phyloP scores from a whole-genome alignment of 805 yeast genomes.

The Zygotorulaspora chibaensis region DNA sequence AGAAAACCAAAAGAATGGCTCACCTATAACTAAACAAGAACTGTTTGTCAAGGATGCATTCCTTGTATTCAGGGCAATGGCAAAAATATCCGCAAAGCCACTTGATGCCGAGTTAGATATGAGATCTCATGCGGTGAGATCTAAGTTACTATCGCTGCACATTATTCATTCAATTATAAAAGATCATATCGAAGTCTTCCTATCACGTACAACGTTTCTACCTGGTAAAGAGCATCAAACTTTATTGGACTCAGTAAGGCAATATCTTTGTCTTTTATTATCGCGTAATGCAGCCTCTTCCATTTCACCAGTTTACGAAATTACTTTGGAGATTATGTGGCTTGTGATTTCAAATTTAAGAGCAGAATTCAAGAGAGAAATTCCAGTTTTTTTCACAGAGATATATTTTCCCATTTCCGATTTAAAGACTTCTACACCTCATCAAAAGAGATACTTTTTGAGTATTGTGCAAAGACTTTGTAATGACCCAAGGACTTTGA shows the following conservation, averaged over 20 bases:
- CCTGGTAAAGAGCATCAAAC: slow-evolving; percentile 53
- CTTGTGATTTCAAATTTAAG: slow-evolving; percentile 76
- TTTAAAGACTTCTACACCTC: slow-evolving; percentile 84
- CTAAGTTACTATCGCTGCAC: slow-evolving; percentile 83
- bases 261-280: slow-evolving; percentile 74
- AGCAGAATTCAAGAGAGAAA: slow-evolving; percentile 84
- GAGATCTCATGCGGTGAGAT: slow-evolving; percentile 89
- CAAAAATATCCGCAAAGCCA: slow-evolving; percentile 82
- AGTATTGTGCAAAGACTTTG: slow-evolving; percentile 77
- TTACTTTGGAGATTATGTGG: slow-evolving; percentile 92
- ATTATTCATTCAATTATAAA: slow-evolving; percentile 79
- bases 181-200: slow-evolving; percentile 78
- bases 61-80: slow-evolving; percentile 88
- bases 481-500: slow-evolving; percentile 82
- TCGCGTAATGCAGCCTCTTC: slow-evolving; percentile 92
- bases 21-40: slow-evolving; percentile 45
- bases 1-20: slow-evolving; percentile 29
- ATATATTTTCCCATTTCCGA: slow-evolving; percentile 93
- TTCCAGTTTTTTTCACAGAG: slow-evolving; percentile 89
- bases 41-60: slow-evolving; percentile 84
- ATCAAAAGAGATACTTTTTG: slow-evolving; percentile 85
- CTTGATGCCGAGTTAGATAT: slow-evolving; percentile 75
- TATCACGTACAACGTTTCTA: slow-evolving; percentile 53
- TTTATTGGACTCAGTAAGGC: slow-evolving; percentile 75
- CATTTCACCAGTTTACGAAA: slow-evolving; percentile 85